Percentiles rank a stretch among this genome's conserved stretches.
These are phyloP conservation scores for Russula sp. DNA, from an alignment of 768 basidiomycete species.

Conservation along the genomic window DNA sequence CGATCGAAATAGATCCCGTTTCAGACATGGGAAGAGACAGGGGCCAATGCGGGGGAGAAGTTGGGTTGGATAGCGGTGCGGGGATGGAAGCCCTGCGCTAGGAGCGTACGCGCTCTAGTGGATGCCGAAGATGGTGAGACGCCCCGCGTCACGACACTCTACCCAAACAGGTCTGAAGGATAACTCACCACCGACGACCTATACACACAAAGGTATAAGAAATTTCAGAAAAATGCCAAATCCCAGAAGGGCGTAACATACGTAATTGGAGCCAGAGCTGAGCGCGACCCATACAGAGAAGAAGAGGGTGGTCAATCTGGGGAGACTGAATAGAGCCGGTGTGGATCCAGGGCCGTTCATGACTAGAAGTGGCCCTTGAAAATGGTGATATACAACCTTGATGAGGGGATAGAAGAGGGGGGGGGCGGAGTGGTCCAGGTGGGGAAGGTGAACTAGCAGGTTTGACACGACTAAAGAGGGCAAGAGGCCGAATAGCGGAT, in stretches of 20 bases:
- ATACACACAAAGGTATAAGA: neutral
- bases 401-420: neutral
- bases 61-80: neutral
- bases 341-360: neutral
- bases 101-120: neutral
- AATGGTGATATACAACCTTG: neutral
- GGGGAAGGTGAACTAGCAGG: neutral
- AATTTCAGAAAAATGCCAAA: neutral
- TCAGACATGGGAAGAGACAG: neutral
- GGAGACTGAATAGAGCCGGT: neutral
- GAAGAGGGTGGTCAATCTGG: slow-evolving; percentile 30
- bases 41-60: neutral
- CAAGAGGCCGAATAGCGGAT: neutral
- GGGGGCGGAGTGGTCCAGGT: neutral
- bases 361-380: neutral
- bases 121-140: neutral
- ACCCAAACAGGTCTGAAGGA: neutral
- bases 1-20: neutral
- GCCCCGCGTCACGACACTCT: neutral
- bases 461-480: neutral
- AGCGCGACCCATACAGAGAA: slow-evolving; percentile 54
- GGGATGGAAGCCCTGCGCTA: neutral
- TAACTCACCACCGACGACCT: slow-evolving; percentile 35
- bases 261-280: slow-evolving; percentile 69
- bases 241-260: slow-evolving; percentile 30